A percentile compares a stretch with the other conserved stretches of the same genome.
Conservation (phyloP, 257 asterid species). For the Buddleja alternifolia region DNA sequence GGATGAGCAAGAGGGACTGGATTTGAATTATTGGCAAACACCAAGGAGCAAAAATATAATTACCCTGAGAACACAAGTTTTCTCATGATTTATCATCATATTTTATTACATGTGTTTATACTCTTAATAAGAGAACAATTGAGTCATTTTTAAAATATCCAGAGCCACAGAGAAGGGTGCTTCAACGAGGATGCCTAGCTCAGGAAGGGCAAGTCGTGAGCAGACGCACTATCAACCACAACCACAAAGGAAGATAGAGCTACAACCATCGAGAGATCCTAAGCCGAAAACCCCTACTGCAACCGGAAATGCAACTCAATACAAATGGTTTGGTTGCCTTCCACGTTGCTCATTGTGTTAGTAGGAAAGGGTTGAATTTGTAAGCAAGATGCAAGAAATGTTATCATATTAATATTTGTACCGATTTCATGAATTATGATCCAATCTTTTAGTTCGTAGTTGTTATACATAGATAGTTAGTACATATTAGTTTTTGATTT, state of each 20-base stretch:
- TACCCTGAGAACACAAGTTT: too few relatives aligned
- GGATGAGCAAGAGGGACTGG: too few relatives aligned
- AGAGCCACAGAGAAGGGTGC: slow-evolving; percentile 36
- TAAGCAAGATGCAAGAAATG: not conserved
- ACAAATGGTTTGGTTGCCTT: slow-evolving; percentile 43
- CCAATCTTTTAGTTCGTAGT: too few relatives aligned
- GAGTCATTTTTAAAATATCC: not conserved
- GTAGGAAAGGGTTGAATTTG: not conserved
- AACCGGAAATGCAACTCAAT: slow-evolving; percentile 20
- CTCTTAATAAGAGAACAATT: not conserved
- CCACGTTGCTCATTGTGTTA: slow-evolving; percentile 39
- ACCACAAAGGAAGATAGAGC: not conserved
- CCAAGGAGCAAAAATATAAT: too few relatives aligned
- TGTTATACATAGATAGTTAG: too few relatives aligned
- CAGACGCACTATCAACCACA: slow-evolving; percentile 11
- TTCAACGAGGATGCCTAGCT: slow-evolving; percentile 31
- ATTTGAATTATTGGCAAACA: too few relatives aligned
- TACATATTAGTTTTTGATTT: not conserved
- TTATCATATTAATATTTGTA: not conserved
- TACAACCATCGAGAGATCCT: not conserved
- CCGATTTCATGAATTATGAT: not conserved
- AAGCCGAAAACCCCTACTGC: slow-evolving; percentile 23
- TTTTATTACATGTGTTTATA: too few relatives aligned
- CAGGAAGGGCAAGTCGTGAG: slow-evolving; percentile 22
- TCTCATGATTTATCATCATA: too few relatives aligned